Conservation (phyloP, 2,329 filamentous ascomycete genomes). For the Claviceps sp. region DNA sequence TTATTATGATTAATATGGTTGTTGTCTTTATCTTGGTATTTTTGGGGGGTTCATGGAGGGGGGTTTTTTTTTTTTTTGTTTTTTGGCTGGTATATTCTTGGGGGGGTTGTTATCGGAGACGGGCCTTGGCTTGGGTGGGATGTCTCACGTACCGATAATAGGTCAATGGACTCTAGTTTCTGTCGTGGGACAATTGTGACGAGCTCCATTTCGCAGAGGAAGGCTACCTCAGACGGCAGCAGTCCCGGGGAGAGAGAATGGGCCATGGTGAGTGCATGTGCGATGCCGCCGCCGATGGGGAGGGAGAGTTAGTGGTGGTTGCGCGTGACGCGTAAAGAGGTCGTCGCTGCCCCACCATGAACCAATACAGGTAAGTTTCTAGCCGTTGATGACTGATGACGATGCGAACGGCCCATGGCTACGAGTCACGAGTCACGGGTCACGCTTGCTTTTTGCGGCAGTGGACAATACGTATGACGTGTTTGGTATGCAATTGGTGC, state of each 20-base stretch:
- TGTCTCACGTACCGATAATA: slow-evolving; percentile 60
- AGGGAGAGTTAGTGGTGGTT: neutral
- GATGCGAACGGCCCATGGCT: too few species aligned
- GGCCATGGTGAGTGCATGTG: slow-evolving; percentile 25
- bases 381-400: too few species aligned
- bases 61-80: neutral
- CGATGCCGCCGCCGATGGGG: neutral
- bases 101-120: too few species aligned
- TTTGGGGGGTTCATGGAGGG: neutral
- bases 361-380: too few species aligned
- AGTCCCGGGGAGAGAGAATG: slow-evolving; percentile 42
- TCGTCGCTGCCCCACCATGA: too few species aligned
- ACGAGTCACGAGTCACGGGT: too few species aligned
- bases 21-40: neutral
- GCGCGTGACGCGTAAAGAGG: too few species aligned
- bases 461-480: too few species aligned
- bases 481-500: too few species aligned
- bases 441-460: too few species aligned
- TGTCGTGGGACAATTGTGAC: slow-evolving; percentile 89
- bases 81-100: neutral
- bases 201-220: slow-evolving; percentile 94
- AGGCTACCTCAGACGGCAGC: slow-evolving; percentile 78
- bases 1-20: neutral
- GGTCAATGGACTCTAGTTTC: slow-evolving; percentile 68
- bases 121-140: neutral